Evolutionary conservation across 768 basidiomycete genomes (phyloP).

Genomic region (Pisolithus marmoratus): DNA sequence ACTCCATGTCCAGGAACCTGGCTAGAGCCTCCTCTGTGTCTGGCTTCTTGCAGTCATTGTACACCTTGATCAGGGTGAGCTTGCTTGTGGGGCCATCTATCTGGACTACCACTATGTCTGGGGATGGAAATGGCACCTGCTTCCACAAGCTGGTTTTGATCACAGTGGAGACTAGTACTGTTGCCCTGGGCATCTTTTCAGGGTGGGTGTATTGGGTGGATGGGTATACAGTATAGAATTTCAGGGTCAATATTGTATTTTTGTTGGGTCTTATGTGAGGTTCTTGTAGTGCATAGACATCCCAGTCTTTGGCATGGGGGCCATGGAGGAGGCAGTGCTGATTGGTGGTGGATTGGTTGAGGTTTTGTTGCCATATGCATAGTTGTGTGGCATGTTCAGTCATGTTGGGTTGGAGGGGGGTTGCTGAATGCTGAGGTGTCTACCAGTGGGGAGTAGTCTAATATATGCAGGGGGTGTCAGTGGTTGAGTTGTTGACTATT

Average conservation of each 20-base stretch:
- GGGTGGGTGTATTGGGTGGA: neutral
- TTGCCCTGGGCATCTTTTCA: slow-evolving; percentile 2
- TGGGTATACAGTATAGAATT: neutral
- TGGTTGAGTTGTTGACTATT: too few relatives aligned
- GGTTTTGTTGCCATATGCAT: slow-evolving; percentile 25
- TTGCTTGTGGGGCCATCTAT: neutral
- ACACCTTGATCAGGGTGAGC: slow-evolving; percentile 11
- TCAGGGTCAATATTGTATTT: neutral
- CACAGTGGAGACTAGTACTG: slow-evolving; percentile 13
- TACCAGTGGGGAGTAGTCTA: too few relatives aligned
- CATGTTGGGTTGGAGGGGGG: neutral
- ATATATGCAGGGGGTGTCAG: too few relatives aligned
- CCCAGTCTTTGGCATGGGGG: neutral
- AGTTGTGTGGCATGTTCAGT: slow-evolving; percentile 1
- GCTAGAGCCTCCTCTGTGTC: neutral
- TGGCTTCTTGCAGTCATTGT: slow-evolving; percentile 7
- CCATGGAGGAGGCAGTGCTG: slow-evolving; percentile 11
- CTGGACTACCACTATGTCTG: slow-evolving; percentile 19
- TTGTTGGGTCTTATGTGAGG: neutral
- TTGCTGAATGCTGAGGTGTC: too few relatives aligned
- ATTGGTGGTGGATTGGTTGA: slow-evolving; percentile 18
- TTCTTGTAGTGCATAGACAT: slow-evolving; percentile 3
- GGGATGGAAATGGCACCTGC: slow-evolving; percentile 10
- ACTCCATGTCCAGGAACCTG: neutral
- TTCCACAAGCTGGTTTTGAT: slow-evolving; percentile 19